A percentile compares a stretch with the other conserved stretches of the same genome.
phyloP scores from a whole-genome alignment of 2,329 filamentous ascomycete species.

The Penicillium griseofulvum region DNA sequence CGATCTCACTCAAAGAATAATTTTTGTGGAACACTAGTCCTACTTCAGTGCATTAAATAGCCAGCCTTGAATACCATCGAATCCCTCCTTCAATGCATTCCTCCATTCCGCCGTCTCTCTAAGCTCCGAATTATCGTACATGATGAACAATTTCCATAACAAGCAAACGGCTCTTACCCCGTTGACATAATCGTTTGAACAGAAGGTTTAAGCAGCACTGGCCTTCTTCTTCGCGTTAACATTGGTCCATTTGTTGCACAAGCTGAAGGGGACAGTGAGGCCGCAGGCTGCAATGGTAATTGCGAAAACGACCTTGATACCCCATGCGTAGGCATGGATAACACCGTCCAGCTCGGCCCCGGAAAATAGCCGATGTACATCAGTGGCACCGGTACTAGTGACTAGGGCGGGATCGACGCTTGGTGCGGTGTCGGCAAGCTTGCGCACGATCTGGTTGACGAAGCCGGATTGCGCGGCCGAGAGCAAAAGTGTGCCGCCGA shows the following conservation, averaged over 20 bases:
- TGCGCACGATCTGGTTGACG: slow-evolving; percentile 3
- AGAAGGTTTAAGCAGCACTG: neutral
- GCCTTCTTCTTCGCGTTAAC: neutral
- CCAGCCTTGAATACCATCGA: too few species aligned
- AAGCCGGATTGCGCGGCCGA: slow-evolving; percentile 9
- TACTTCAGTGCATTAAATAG: too few species aligned
- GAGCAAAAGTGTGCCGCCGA: slow-evolving; percentile 3
- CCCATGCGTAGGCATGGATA: neutral
- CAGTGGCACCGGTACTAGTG: neutral
- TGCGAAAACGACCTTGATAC: neutral
- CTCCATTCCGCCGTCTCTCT: too few species aligned
- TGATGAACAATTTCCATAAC: too few species aligned
- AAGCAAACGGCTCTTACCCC: too few species aligned
- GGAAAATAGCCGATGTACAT: neutral
- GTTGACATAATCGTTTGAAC: too few species aligned
- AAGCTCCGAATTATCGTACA: too few species aligned
- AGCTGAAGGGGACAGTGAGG: neutral
- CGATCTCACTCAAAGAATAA: too few species aligned
- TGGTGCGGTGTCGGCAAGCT: neutral
- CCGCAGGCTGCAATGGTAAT: neutral
- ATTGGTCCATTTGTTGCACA: neutral
- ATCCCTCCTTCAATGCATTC: too few species aligned
- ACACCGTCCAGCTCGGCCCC: neutral
- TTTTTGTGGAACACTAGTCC: too few species aligned
- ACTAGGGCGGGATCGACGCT: neutral